Conservation (phyloP, 495 filamentous ascomycete genomes). For the Neurospora hispaniola region DNA sequence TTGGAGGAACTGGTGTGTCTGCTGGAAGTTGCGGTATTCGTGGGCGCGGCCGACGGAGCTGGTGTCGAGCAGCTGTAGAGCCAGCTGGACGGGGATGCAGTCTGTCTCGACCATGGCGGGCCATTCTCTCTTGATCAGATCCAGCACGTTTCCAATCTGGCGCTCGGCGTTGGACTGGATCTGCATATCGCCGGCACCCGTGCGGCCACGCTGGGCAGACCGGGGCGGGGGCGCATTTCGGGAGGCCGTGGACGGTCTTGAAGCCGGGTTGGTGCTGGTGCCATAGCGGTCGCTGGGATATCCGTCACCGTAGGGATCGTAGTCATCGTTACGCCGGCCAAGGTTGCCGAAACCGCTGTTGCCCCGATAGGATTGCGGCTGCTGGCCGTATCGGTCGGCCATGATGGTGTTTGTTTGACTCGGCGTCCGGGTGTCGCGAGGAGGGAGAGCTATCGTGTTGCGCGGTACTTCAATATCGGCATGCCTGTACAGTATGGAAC, state of each 20-base stretch:
- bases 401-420: constrained; percentile 14
- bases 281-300: constrained; percentile 30
- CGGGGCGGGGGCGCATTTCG: constrained; percentile 19
- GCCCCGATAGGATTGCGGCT: constrained; percentile 21
- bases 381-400: constrained; percentile 31
- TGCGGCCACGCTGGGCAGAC: constrained; percentile 18
- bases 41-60: constrained; percentile 86
- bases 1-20: constrained; percentile 75
- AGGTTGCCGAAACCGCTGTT: constrained; percentile 25
- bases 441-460: constrained; percentile 11
- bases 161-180: constrained; percentile 32
- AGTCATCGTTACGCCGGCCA: constrained; percentile 27
- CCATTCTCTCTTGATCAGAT: constrained; percentile 78
- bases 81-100: constrained; percentile 86
- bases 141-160: constrained; percentile 38
- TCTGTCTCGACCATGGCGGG: constrained; percentile 77
- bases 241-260: constrained; percentile 12
- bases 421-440: neutral
- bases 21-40: constrained; percentile 72
- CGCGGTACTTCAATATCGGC: constrained; percentile 12
- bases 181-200: constrained; percentile 11
- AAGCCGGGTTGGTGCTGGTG: neutral
- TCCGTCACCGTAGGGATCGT: constrained; percentile 36
- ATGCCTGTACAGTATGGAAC: neutral
- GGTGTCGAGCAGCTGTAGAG: constrained; percentile 83